Evolutionary conservation across 2,329 filamentous ascomycete genomes (phyloP), one percentile per base, ranked within the genome.

Genomic region (Colletotrichum lentis): DNA sequence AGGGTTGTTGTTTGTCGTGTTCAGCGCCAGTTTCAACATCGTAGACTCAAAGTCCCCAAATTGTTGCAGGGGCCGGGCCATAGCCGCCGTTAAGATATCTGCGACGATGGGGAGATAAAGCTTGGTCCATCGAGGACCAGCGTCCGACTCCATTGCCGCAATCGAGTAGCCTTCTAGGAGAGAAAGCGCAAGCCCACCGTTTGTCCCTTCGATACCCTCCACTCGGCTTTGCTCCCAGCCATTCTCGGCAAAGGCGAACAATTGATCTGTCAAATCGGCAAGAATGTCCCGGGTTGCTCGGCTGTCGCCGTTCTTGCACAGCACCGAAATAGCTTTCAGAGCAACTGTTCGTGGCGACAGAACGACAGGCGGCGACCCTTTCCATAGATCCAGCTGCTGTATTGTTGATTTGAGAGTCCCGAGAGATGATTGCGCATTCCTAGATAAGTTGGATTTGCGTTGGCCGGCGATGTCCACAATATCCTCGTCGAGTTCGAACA

Each of bases 1-100:
- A 0, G 86, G 80, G 69, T 92, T 91, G 72, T 93, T 92, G 80
- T 97, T 97, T 10, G 94, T 96, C 57, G 94, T 85, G 73, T 97
- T 97, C 70, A 97, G 85, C 43, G 92, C 90, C 4, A 97, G 84
- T 64, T 92, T 88, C 54, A 95, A 81, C 35, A 88, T 79, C 20
- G 88, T 77, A 39, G 76, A 80, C 55, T 82, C 80, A 8, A 83
- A 73, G 5, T 79, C 77, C 39, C 79, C 82, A 57, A 80, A 78
- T 20, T 78, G 73, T 12, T 77, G 75, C 11, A 74, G 69, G 11
- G 78, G 75, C n/a, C 71, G 75, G 37, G 71, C 72, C 37, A 83
- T 74, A 3, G 79, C 78, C 3, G 79, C 76, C 22, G 79, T 77
- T 6, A 87, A 75, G 1, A 84, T 78, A 53, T 83, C 80, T 1